Conservation (phyloP, 164 flowering plant species). For the Vitis rotundifolia region DNA sequence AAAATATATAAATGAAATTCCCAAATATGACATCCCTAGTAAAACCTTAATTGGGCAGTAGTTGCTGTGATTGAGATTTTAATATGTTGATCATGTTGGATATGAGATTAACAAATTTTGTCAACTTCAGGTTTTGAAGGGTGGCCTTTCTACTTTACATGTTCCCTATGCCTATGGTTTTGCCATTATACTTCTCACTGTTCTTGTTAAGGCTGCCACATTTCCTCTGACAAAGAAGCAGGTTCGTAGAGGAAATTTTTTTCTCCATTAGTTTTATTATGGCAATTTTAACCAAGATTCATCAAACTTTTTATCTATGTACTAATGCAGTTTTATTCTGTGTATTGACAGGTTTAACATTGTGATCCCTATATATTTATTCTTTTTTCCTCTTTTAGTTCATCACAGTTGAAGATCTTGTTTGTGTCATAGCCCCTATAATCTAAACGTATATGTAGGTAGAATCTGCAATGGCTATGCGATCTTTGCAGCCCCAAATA, state of each 20-base stretch:
- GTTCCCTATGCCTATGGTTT: constrained; percentile 94
- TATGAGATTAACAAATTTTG: neutral
- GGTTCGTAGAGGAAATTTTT: constrained; percentile 35
- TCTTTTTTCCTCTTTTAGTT: neutral
- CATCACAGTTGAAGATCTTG: neutral
- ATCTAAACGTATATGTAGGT: constrained; percentile 41
- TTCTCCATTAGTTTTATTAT: neutral
- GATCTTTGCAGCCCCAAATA: constrained; percentile 84
- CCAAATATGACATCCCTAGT: too few species aligned
- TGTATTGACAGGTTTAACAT: neutral
- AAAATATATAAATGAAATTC: too few species aligned
- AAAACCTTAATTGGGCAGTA: too few species aligned
- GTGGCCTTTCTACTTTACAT: constrained; percentile 73
- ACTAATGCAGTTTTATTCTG: neutral
- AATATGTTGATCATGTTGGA: neutral
- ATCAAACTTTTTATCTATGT: neutral
- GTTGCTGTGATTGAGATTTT: neutral
- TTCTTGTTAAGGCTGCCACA: constrained; percentile 89
- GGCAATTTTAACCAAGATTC: neutral
- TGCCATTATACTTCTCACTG: constrained; percentile 89
- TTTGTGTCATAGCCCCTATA: neutral
- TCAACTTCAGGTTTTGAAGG: constrained; percentile 68
- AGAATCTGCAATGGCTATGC: constrained; percentile 95
- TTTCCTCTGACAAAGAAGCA: constrained; percentile 94
- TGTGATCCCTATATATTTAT: neutral